Conservation (phyloP, 768 basidiomycete genomes). For the Collybia nuda region DNA sequence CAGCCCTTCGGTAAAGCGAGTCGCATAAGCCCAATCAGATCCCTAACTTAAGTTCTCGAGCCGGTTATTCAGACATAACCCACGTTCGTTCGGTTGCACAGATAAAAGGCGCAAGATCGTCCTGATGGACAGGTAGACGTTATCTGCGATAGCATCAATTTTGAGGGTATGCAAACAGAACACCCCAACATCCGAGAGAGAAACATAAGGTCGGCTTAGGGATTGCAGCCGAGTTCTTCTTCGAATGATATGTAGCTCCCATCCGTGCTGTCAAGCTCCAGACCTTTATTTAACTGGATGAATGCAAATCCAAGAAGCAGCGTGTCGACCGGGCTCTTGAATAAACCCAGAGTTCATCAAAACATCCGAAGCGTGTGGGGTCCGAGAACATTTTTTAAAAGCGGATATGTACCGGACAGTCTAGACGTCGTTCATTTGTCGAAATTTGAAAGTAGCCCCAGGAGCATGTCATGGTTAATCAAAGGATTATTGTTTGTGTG, state of each 20-base stretch:
- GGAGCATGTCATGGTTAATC: no score
- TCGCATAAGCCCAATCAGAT: constrained; percentile 1
- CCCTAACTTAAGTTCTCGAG: constrained; percentile 6
- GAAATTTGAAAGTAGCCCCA: no score
- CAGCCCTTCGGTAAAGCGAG: not conserved
- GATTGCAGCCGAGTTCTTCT: not conserved
- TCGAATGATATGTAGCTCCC: not conserved
- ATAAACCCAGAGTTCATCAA: no score
- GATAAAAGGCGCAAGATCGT: constrained; percentile 1
- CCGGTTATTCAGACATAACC: constrained; percentile 12
- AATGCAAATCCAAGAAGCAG: no score
- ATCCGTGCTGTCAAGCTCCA: not conserved
- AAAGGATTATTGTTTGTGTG: no score
- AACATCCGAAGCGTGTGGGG: no score
- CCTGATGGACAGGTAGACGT: constrained; percentile 12
- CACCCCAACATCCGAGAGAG: not conserved
- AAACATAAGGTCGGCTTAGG: not conserved
- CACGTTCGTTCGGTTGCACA: constrained; percentile 3
- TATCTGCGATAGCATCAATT: constrained; percentile 14
- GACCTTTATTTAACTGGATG: not conserved
- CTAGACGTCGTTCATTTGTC: no score
- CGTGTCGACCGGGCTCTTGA: no score
- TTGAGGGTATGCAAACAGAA: not conserved
- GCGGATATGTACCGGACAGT: no score
- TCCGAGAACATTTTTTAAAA: no score